These are phyloP conservation scores for Lachancea waltii DNA, from an alignment of 805 yeast genomes.

Conservation along the genomic window DNA sequence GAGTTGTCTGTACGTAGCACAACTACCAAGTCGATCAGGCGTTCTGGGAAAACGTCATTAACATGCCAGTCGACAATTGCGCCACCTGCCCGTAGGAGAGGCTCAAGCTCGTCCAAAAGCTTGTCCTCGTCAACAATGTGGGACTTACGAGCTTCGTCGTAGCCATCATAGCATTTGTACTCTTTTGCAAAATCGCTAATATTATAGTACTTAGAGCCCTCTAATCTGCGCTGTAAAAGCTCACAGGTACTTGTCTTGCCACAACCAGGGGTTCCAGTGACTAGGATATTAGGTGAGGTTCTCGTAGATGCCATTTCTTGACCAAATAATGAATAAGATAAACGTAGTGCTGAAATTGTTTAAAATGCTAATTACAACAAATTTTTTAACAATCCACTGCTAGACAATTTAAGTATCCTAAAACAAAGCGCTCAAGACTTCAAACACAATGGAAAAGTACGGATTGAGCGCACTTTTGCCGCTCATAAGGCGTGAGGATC, in stretches of 20 bases:
- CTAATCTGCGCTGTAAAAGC: conserved; percentile 23
- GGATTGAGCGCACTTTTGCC: conserved; percentile 31
- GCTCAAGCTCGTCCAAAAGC: conserved; percentile 73
- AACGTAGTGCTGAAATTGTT: too few relatives aligned
- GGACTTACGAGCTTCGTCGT: conserved; percentile 78
- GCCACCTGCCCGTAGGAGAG: conserved; percentile 77
- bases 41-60: conserved; percentile 90
- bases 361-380: too few relatives aligned
- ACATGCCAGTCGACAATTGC: conserved; percentile 95
- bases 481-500: conserved; percentile 26
- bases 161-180: conserved; percentile 70
- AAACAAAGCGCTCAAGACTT: background rate
- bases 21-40: conserved; percentile 85
- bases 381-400: too few relatives aligned
- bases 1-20: conserved; percentile 77
- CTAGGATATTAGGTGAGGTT: conserved; percentile 62
- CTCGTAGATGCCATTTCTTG: conserved; percentile 24
- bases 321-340: too few relatives aligned
- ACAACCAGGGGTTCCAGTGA: conserved; percentile 88
- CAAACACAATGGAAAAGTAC: conserved; percentile 22
- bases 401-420: background rate
- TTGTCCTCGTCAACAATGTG: conserved; percentile 90
- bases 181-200: conserved; percentile 80
- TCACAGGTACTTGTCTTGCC: conserved; percentile 34
- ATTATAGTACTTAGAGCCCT: conserved; percentile 46